Evolutionary conservation across 73 alveolate species (phyloP).

Genomic region (Blepharisma japonicum): DNA sequence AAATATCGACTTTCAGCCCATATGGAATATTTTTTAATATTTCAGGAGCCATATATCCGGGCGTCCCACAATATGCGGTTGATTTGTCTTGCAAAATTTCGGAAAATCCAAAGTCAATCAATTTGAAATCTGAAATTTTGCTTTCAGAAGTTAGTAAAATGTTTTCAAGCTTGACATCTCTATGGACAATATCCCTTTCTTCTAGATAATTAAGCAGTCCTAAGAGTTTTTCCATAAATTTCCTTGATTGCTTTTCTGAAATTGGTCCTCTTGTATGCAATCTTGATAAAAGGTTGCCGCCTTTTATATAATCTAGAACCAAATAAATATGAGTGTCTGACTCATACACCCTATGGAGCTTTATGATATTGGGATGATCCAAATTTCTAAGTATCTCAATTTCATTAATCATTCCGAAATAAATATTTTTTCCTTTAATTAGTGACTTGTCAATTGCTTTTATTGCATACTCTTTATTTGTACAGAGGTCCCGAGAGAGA

Average conservation of each 20-base stretch:
- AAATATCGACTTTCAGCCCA: too few species aligned
- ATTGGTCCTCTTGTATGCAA: slow-evolving; percentile 34
- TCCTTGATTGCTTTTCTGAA: slow-evolving; percentile 50
- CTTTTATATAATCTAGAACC: slow-evolving; percentile 56
- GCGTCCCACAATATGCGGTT: slow-evolving; percentile 19
- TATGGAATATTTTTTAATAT: too few species aligned
- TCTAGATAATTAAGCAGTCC: too few species aligned
- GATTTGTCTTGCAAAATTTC: background rate
- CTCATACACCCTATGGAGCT: slow-evolving; percentile 55
- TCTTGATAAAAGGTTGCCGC: slow-evolving; percentile 56
- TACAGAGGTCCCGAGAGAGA: slow-evolving; percentile 29
- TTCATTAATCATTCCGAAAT: slow-evolving; percentile 38
- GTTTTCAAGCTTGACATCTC: slow-evolving; percentile 48
- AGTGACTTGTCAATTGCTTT: slow-evolving; percentile 33
- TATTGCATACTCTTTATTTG: slow-evolving; percentile 38
- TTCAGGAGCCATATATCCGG: slow-evolving; percentile 24
- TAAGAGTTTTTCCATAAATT: slow-evolving; percentile 26
- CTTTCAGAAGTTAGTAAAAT: background rate
- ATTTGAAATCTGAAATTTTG: background rate
- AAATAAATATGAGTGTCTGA: slow-evolving; percentile 44
- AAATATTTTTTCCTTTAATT: slow-evolving; percentile 23
- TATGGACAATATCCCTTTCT: slow-evolving; percentile 22
- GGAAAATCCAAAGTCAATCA: slow-evolving; percentile 17
- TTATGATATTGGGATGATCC: slow-evolving; percentile 34
- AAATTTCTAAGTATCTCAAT: slow-evolving; percentile 34